Conservation (phyloP, 805 yeast genomes). For the Ogataea allantospora region DNA sequence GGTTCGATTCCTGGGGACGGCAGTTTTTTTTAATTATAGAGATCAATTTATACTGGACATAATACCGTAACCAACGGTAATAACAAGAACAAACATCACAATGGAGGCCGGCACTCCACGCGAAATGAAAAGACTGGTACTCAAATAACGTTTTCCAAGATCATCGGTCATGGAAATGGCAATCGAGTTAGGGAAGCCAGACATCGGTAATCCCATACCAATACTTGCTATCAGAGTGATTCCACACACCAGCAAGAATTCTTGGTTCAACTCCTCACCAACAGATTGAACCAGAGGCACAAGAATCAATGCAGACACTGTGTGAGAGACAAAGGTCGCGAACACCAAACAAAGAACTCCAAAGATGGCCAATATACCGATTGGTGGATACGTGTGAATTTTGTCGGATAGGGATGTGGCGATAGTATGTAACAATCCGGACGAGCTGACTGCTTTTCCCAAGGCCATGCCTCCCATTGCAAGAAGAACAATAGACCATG, state of each 20-base stretch:
- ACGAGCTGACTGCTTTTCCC: slow-evolving; percentile 50
- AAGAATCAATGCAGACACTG: slow-evolving; percentile 53
- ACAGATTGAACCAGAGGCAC: slow-evolving; percentile 51
- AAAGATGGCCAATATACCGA: slow-evolving; percentile 45
- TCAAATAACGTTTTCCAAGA: slow-evolving; percentile 49
- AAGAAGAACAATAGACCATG: slow-evolving; percentile 53
- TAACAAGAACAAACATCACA: slow-evolving; percentile 41
- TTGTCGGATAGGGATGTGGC: slow-evolving; percentile 43
- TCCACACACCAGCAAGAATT: slow-evolving; percentile 46
- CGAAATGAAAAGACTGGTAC: slow-evolving; percentile 47
- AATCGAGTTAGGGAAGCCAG: slow-evolving; percentile 58
- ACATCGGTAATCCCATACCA: slow-evolving; percentile 58
- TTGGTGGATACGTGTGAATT: slow-evolving; percentile 42
- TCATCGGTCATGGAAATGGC: slow-evolving; percentile 57
- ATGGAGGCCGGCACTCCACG: slow-evolving; percentile 53
- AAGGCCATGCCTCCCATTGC: slow-evolving; percentile 58
- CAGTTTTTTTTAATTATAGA: slow-evolving; percentile 17
- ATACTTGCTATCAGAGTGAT: slow-evolving; percentile 50
- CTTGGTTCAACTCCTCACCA: slow-evolving; percentile 46
- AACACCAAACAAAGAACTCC: slow-evolving; percentile 48
- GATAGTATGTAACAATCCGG: slow-evolving; percentile 46
- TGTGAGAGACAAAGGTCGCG: slow-evolving; percentile 56
- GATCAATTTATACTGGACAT: slow-evolving; percentile 39
- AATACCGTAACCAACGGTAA: slow-evolving; percentile 50
- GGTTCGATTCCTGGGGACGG: slow-evolving; percentile 30